Evolutionary conservation across 2,329 filamentous ascomycete genomes (phyloP).

Genomic region (Fusarium sp.): DNA sequence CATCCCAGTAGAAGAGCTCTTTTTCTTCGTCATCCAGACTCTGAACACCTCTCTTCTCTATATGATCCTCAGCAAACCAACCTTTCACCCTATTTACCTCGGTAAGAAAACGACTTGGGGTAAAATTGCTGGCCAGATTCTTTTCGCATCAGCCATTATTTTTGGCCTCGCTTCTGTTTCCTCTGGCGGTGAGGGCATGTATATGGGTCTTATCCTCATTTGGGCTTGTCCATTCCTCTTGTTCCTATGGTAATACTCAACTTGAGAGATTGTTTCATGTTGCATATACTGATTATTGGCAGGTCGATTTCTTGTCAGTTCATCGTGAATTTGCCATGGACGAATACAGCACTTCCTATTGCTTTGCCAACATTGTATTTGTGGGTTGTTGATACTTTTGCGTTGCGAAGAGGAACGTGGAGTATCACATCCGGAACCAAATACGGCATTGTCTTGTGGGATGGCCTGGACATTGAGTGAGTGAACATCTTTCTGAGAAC

Average conservation of each 20-base stretch:
- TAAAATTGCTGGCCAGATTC: slow-evolving; percentile 62
- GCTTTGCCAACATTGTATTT: slow-evolving; percentile 74
- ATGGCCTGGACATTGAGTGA: slow-evolving; percentile 73
- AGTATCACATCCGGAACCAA: slow-evolving; percentile 76
- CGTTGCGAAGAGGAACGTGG: slow-evolving; percentile 77
- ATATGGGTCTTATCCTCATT: slow-evolving; percentile 75
- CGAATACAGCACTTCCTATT: slow-evolving; percentile 70
- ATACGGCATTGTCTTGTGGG: slow-evolving; percentile 71
- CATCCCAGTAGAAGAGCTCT: slow-evolving; percentile 79
- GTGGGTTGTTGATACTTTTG: slow-evolving; percentile 78
- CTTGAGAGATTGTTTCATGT: neutral
- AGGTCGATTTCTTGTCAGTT: slow-evolving; percentile 75
- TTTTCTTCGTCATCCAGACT: slow-evolving; percentile 83
- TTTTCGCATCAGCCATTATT: slow-evolving; percentile 58
- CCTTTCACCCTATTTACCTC: slow-evolving; percentile 63
- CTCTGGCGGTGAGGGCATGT: slow-evolving; percentile 66
- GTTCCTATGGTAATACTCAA: slow-evolving; percentile 49
- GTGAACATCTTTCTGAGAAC: accelerated
- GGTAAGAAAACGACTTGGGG: slow-evolving; percentile 41
- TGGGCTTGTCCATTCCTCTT: slow-evolving; percentile 77
- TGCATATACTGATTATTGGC: slow-evolving; percentile 47
- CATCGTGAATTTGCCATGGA: slow-evolving; percentile 68
- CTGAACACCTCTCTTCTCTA: slow-evolving; percentile 79
- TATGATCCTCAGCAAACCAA: slow-evolving; percentile 72
- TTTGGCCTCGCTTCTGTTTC: slow-evolving; percentile 59